Evolutionary conservation across 2,329 filamentous ascomycete species (phyloP).

Genomic region (Fusarium tjaetaba): DNA sequence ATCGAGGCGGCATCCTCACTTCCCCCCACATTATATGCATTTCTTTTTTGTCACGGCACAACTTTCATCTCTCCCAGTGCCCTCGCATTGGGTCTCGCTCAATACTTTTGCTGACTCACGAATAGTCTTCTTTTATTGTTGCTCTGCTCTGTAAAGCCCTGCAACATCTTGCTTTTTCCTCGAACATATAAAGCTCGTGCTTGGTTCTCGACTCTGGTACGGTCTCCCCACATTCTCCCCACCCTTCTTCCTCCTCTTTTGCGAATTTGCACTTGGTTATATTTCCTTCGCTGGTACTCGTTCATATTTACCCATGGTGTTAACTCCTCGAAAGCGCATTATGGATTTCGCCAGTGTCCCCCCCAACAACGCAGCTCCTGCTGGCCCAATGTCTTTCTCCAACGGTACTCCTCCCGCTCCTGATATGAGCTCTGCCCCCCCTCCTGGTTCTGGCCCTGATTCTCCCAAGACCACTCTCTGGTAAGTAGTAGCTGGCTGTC

Average conservation of each 20-base stretch:
- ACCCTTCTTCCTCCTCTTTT: not conserved
- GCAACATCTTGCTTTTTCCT: constrained; percentile 35
- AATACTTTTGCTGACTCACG: constrained; percentile 13
- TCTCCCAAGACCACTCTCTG: constrained; percentile 68
- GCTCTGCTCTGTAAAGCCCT: constrained; percentile 34
- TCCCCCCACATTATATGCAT: not conserved
- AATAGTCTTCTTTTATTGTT: constrained; percentile 30
- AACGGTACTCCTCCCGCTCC: constrained; percentile 54
- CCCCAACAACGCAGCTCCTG: constrained; percentile 46
- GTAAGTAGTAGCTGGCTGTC: constrained; percentile 48
- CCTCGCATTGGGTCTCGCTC: not conserved
- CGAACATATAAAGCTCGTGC: constrained; percentile 32
- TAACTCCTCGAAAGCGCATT: constrained; percentile 37
- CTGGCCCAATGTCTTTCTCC: constrained; percentile 50
- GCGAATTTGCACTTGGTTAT: not conserved
- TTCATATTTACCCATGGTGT: not conserved
- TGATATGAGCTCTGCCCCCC: constrained; percentile 50
- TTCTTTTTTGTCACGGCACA: not conserved
- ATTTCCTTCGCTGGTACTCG: not conserved
- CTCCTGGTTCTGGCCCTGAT: constrained; percentile 53
- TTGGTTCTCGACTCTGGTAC: constrained; percentile 29
- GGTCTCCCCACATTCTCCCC: not conserved
- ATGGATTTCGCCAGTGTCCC: constrained; percentile 48
- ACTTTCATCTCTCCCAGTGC: not conserved
- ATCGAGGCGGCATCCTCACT: not conserved